Conservation (phyloP, 805 yeast species). For the Ogataea pilisensis region DNA sequence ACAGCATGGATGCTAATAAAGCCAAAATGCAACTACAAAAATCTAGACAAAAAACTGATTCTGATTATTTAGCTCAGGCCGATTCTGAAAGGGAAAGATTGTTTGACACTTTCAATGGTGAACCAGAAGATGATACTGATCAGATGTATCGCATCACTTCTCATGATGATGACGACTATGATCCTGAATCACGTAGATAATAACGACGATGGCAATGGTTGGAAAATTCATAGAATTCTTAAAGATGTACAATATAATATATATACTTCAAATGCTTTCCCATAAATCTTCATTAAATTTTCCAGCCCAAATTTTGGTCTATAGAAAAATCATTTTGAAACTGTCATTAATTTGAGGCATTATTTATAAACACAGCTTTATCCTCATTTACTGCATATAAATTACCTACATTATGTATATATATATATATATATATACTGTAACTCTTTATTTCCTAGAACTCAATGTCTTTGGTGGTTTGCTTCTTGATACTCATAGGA, state of each 20-base stretch:
- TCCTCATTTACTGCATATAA: no score
- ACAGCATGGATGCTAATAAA: conserved; percentile 23
- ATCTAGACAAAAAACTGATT: conserved; percentile 6
- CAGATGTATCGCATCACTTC: conserved; percentile 23
- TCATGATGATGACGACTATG: conserved; percentile 13
- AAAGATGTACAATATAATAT: background rate
- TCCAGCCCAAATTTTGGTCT: no score
- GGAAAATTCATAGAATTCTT: no score
- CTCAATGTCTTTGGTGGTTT: conserved; percentile 6
- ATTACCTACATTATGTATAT: no score
- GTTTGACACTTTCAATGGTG: conserved; percentile 39
- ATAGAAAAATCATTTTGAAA: no score
- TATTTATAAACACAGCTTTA: no score
- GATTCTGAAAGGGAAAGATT: conserved; percentile 38
- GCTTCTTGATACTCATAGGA: conserved; percentile 3
- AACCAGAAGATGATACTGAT: conserved; percentile 26
- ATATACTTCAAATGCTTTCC: no score
- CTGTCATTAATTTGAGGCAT: no score
- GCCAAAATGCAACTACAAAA: conserved; percentile 6
- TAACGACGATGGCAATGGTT: no score
- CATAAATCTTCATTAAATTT: background rate
- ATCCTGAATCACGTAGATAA: conserved; percentile 1
- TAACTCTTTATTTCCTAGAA: no score
- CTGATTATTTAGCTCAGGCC: conserved; percentile 20
- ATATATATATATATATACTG: no score